A percentile compares a stretch with the other conserved stretches of the same genome.
phyloP scores from a whole-genome alignment of 495 filamentous ascomycete genomes.

The Saxophila tyrrhenica region DNA sequence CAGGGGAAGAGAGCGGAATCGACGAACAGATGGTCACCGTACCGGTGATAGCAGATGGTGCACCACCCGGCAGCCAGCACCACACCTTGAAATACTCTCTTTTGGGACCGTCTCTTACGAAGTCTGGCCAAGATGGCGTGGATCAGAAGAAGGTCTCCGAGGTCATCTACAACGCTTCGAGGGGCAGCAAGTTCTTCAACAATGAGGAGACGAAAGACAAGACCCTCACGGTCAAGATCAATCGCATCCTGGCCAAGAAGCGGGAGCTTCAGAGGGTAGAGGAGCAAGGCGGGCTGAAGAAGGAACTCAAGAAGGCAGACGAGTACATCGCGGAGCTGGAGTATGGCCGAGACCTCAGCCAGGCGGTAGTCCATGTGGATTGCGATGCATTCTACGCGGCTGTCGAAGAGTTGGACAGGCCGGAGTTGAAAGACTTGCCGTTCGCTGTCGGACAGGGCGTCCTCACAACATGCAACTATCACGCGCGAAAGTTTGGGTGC shows the following conservation, averaged over 20 bases:
- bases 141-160: conserved; percentile 93
- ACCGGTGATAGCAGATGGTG: background rate
- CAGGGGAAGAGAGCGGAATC: background rate
- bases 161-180: conserved; percentile 93
- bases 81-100: conserved; percentile 56
- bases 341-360: conserved; percentile 63
- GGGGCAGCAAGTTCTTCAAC: conserved; percentile 93
- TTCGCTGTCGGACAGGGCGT: conserved; percentile 93
- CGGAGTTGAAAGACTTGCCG: conserved; percentile 77
- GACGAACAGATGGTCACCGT: background rate
- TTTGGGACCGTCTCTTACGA: conserved; percentile 86
- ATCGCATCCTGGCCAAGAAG: conserved; percentile 66
- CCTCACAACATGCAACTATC: conserved; percentile 89
- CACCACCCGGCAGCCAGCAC: conserved; percentile 25
- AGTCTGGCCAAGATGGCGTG: conserved; percentile 88
- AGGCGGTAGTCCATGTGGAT: conserved; percentile 82
- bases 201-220: conserved; percentile 78
- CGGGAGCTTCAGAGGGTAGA: conserved; percentile 65
- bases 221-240: conserved; percentile 75
- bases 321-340: conserved; percentile 75
- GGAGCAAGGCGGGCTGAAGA: conserved; percentile 35
- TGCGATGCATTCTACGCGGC: conserved; percentile 98
- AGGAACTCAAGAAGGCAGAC: conserved; percentile 65
- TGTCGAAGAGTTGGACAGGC: conserved; percentile 83
- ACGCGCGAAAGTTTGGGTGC: conserved; percentile 79